A percentile compares a stretch with the other conserved stretches of the same genome.
These are phyloP conservation scores for Crithidia sp. DNA, from an alignment of 208 protist species.

Conservation along the genomic window DNA sequence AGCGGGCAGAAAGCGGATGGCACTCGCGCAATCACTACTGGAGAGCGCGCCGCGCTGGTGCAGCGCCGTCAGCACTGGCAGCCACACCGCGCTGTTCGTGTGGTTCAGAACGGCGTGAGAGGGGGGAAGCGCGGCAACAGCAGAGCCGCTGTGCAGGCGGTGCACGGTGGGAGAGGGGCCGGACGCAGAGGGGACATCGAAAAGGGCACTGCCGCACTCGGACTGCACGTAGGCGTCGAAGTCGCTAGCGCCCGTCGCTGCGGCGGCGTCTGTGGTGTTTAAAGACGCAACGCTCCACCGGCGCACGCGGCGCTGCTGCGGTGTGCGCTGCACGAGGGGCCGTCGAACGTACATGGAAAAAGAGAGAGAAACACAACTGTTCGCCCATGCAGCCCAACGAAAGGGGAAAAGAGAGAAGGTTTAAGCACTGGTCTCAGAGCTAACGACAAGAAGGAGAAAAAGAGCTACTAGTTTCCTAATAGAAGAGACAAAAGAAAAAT, in stretches of 20 bases:
- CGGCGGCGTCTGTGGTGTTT: neutral
- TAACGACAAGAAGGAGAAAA: neutral
- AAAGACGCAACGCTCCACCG: neutral
- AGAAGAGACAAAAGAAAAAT: too few species aligned
- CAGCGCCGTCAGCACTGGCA: constrained; percentile 44
- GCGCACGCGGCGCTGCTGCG: constrained; percentile 1
- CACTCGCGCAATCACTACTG: constrained; percentile 35
- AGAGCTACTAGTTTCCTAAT: neutral
- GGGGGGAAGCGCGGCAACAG: constrained; percentile 20
- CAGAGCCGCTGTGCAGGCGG: constrained; percentile 18
- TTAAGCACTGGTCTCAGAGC: neutral
- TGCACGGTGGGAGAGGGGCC: neutral
- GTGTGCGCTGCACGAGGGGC: constrained; percentile 6
- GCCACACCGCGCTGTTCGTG: constrained; percentile 48
- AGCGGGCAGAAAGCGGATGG: constrained; percentile 47
- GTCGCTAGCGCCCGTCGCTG: neutral
- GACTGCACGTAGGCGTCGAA: constrained; percentile 13
- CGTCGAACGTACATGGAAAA: constrained; percentile 6
- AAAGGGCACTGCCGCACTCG: constrained; percentile 8
- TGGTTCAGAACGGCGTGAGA: constrained; percentile 35
- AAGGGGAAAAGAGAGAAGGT: neutral
- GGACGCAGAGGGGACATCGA: neutral
- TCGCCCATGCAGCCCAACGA: neutral
- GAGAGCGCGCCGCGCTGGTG: constrained; percentile 51
- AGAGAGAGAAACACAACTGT: neutral